Evolutionary conservation across 192 early-diverging fungal species (phyloP).

Genomic region (Gaertneriomyces sp.): DNA sequence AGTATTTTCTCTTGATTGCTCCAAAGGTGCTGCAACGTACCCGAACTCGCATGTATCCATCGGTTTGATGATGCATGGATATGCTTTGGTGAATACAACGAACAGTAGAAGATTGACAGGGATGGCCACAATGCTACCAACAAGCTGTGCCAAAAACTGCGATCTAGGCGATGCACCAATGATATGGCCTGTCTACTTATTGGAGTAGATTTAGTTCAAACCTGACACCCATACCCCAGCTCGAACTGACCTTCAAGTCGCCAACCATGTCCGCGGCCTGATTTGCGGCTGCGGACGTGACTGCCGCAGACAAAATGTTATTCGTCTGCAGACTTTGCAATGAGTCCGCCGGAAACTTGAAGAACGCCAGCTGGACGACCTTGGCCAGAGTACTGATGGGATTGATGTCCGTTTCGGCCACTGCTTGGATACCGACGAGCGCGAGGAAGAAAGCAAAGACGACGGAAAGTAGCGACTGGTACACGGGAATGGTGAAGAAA

Average conservation of each 20-base stretch:
- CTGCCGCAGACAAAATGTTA: conserved; percentile 17
- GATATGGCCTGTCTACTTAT: conserved; percentile 65
- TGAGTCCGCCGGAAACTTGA: conserved; percentile 8
- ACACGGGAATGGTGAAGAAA: conserved; percentile 1
- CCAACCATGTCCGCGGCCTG: conserved; percentile 72
- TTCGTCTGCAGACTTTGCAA: conserved; percentile 1
- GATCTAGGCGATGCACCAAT: conserved; percentile 75
- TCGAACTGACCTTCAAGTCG: conserved; percentile 58
- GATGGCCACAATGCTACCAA: conserved; percentile 69
- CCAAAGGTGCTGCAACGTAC: not conserved
- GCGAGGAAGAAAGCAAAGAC: conserved; percentile 69
- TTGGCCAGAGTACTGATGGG: conserved; percentile 80
- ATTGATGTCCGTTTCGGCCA: conserved; percentile 83
- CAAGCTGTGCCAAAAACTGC: conserved; percentile 78
- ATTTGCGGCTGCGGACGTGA: conserved; percentile 71
- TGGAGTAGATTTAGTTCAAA: too few relatives aligned
- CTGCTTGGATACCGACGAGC: conserved; percentile 71
- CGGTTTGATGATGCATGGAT: conserved; percentile 54
- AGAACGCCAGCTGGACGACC: conserved; percentile 73
- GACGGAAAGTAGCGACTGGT: conserved; percentile 56
- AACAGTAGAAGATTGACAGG: conserved; percentile 54
- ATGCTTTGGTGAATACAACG: conserved; percentile 57
- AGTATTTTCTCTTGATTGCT: not conserved
- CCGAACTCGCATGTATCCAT: conserved; percentile 3
- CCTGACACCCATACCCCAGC: too few relatives aligned